phyloP scores from a whole-genome alignment of 495 filamentous ascomycete species.

The Durotheca rogersii region DNA sequence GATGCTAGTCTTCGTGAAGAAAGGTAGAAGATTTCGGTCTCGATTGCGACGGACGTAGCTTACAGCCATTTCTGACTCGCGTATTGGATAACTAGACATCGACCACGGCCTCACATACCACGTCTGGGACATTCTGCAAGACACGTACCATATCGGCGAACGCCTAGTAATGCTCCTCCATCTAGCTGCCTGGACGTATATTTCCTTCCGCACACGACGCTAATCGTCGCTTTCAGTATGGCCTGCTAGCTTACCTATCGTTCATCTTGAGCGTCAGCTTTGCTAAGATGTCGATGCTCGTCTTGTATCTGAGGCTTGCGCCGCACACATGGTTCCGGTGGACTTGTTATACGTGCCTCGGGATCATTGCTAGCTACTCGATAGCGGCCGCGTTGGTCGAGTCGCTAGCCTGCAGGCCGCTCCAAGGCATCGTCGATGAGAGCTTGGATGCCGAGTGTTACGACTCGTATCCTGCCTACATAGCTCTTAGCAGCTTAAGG shows the following conservation, averaged over 20 bases:
- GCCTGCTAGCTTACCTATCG: conserved; percentile 16
- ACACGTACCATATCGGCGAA: conserved; percentile 21
- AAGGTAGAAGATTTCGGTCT: conserved; percentile 9
- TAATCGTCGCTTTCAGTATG: conserved; percentile 12
- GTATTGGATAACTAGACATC: conserved; percentile 10
- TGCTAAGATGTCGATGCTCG: conserved; percentile 22
- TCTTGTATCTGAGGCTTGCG: conserved; percentile 18
- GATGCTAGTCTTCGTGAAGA: conserved; percentile 22
- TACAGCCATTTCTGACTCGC: background rate
- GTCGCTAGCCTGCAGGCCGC: conserved; percentile 16
- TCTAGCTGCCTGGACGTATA: background rate
- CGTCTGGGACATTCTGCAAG: conserved; percentile 24
- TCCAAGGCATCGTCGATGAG: conserved; percentile 18
- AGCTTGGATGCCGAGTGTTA: conserved; percentile 18
- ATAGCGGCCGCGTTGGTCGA: conserved; percentile 16
- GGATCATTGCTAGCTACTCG: conserved; percentile 14
- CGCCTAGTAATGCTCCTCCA: conserved; percentile 10
- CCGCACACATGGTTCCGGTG: conserved; percentile 17
- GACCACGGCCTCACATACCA: conserved; percentile 26
- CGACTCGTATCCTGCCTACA: conserved; percentile 23
- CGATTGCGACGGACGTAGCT: background rate
- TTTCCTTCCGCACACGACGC: background rate
- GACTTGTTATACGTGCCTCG: conserved; percentile 14
- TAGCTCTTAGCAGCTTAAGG: conserved; percentile 20
- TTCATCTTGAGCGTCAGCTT: conserved; percentile 25